Evolutionary conservation across 106 monocot genomes (phyloP).

Genomic region (Xerophyta viscosa): DNA sequence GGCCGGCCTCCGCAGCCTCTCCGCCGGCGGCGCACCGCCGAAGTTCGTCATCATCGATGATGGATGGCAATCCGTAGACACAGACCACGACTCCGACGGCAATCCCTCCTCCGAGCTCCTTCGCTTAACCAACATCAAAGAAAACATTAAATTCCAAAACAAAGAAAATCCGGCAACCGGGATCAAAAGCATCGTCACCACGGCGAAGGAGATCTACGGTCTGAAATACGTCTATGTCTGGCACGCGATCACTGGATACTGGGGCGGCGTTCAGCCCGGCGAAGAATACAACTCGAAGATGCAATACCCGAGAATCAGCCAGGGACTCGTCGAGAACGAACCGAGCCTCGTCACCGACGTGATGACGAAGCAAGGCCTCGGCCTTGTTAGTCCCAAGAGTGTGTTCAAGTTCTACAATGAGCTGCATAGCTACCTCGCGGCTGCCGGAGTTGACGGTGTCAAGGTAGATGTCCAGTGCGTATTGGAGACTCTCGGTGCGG

Average conservation of each 20-base stretch:
- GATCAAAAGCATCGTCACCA: conserved; percentile 52
- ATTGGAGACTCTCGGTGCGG: conserved; percentile 80
- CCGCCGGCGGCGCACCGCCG: conserved; percentile 53
- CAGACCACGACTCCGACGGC: conserved; percentile 15
- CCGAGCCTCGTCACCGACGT: conserved; percentile 56
- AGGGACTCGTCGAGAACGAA: conserved; percentile 65
- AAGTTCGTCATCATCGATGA: conserved; percentile 96
- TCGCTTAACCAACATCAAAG: conserved; percentile 73
- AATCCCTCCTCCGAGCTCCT: conserved; percentile 8
- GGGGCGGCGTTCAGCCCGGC: conserved; percentile 82
- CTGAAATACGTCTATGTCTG: conserved; percentile 82
- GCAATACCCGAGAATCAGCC: conserved; percentile 64
- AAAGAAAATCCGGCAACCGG: conserved; percentile 34
- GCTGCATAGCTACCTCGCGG: conserved; percentile 63
- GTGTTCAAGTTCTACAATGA: conserved; percentile 74
- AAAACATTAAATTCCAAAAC: conserved; percentile 76
- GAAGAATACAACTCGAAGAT: conserved; percentile 42
- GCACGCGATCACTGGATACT: conserved; percentile 93
- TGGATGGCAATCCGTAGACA: conserved; percentile 74
- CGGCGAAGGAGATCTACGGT: conserved; percentile 66
- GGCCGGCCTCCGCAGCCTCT: conserved; percentile 53
- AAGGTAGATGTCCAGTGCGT: conserved; percentile 94
- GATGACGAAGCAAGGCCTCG: conserved; percentile 68
- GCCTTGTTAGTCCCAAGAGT: conserved; percentile 62
- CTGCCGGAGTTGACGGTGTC: conserved; percentile 73